A percentile compares a stretch with the other conserved stretches of the same genome.
Evolutionary conservation across 1,284 basidiomycete genomes (phyloP).

Genomic region (Pseudozyma flocculosa): DNA sequence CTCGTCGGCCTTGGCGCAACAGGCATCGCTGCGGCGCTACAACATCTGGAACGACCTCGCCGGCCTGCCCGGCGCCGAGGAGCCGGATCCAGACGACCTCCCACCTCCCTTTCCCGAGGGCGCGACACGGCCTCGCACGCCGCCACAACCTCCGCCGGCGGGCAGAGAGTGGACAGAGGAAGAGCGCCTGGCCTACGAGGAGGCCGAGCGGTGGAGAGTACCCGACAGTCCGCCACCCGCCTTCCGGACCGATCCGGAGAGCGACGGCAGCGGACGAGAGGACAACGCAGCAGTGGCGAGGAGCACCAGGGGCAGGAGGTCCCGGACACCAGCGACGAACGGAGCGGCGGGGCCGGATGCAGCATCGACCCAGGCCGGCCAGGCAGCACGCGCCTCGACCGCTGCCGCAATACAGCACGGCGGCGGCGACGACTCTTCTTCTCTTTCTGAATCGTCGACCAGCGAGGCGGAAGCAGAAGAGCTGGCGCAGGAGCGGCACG

Average conservation of each 20-base stretch:
- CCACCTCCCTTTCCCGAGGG: slow-evolving; percentile 39
- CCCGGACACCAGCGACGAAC: too few relatives aligned
- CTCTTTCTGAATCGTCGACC: slow-evolving; percentile 1
- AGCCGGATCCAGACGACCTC: slow-evolving; percentile 37
- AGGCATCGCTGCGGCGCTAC: slow-evolving; percentile 28
- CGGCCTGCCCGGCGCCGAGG: slow-evolving; percentile 7
- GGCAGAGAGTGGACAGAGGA: slow-evolving; percentile 4
- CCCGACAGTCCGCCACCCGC: slow-evolving; percentile 45
- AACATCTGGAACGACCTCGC: slow-evolving; percentile 41
- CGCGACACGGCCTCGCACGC: slow-evolving; percentile 25
- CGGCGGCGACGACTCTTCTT: not conserved
- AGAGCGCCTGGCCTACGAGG: slow-evolving; percentile 1
- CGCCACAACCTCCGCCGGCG: slow-evolving; percentile 19
- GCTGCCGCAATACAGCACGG: too few relatives aligned
- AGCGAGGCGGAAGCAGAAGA: slow-evolving; percentile 18
- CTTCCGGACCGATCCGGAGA: slow-evolving; percentile 32
- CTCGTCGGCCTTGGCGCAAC: slow-evolving; percentile 3
- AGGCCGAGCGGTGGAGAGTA: slow-evolving; percentile 7
- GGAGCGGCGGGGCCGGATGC: too few relatives aligned
- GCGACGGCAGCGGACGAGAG: slow-evolving; percentile 9
- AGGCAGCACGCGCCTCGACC: too few relatives aligned
- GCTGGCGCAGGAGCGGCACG: slow-evolving; percentile 22
- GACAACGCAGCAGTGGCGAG: too few relatives aligned
- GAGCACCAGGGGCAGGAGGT: too few relatives aligned
- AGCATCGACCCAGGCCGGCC: too few relatives aligned